phyloP scores from a whole-genome alignment of 169 alveolate species.

The Cryptosporidium parvum region DNA sequence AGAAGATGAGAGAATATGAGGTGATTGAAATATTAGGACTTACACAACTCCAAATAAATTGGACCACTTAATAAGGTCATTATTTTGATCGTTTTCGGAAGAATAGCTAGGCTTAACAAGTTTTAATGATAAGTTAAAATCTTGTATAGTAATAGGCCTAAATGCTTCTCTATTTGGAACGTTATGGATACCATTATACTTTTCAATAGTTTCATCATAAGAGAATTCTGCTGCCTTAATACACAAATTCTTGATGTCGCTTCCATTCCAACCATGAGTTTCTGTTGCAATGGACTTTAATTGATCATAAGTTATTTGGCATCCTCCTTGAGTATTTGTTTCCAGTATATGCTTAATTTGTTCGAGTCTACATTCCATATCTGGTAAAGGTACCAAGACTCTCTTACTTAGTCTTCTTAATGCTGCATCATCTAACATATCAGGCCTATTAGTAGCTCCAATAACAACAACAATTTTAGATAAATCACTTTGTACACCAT shows the following conservation, averaged over 20 bases:
- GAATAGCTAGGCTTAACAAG: slow-evolving; percentile 82
- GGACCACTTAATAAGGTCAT: slow-evolving; percentile 55
- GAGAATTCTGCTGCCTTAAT: slow-evolving; percentile 89
- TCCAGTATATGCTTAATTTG: slow-evolving; percentile 86
- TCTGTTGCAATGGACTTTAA: slow-evolving; percentile 79
- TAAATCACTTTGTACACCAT: slow-evolving; percentile 91
- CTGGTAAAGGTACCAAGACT: slow-evolving; percentile 93
- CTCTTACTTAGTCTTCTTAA: slow-evolving; percentile 92
- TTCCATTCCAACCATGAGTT: slow-evolving; percentile 89
- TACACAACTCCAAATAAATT: slow-evolving; percentile 42
- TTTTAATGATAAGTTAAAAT: slow-evolving; percentile 85
- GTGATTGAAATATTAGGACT: background rate
- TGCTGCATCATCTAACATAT: slow-evolving; percentile 95
- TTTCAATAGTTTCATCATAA: slow-evolving; percentile 88
- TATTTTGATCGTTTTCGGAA: slow-evolving; percentile 37
- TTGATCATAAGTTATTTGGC: slow-evolving; percentile 84
- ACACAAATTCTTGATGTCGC: slow-evolving; percentile 87
- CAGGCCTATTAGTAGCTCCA: slow-evolving; percentile 96
- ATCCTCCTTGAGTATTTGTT: slow-evolving; percentile 82
- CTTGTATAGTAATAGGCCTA: slow-evolving; percentile 85
- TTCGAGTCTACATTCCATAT: slow-evolving; percentile 86
- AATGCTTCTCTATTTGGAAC: slow-evolving; percentile 85
- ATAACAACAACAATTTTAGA: slow-evolving; percentile 87
- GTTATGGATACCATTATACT: slow-evolving; percentile 85
- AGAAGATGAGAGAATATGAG: background rate